Evolutionary conservation across 495 filamentous ascomycete genomes (phyloP).

Genomic region (Penicillium bialowiezense): DNA sequence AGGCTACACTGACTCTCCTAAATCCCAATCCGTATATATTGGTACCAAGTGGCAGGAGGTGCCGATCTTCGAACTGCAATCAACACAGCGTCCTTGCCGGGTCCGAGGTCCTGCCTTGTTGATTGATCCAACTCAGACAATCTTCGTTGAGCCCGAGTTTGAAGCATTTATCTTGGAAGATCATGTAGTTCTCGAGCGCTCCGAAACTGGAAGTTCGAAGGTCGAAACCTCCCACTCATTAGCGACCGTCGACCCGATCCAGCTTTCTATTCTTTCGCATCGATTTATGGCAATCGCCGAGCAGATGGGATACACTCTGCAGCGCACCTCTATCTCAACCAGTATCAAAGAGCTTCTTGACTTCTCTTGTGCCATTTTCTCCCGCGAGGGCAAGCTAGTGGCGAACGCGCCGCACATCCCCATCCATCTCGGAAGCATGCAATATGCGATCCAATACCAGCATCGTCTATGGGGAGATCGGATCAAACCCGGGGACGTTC

Average conservation of each 20-base stretch:
- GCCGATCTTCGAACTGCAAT: too few species aligned
- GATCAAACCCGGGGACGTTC: conserved; percentile 81
- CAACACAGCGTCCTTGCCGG: too few species aligned
- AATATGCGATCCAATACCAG: conserved; percentile 50
- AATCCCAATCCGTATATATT: too few species aligned
- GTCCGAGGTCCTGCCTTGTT: conserved; percentile 73
- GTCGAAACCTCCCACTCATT: conserved; percentile 63
- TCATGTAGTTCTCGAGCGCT: conserved; percentile 20
- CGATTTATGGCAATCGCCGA: conserved; percentile 95
- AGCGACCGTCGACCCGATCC: conserved; percentile 60
- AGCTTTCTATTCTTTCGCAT: conserved; percentile 87
- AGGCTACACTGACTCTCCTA: too few species aligned
- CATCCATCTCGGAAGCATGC: conserved; percentile 83
- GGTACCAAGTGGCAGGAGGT: too few species aligned
- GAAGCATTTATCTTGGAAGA: conserved; percentile 24
- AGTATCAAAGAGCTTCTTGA: conserved; percentile 93
- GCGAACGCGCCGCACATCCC: conserved; percentile 82
- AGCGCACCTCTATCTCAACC: conserved; percentile 87
- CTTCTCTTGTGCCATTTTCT: conserved; percentile 89
- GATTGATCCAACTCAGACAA: conserved; percentile 91
- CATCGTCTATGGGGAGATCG: conserved; percentile 79
- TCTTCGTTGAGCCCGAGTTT: conserved; percentile 76
- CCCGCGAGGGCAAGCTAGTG: conserved; percentile 72
- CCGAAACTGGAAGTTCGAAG: conserved; percentile 69
- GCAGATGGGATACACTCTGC: conserved; percentile 85